Conservation (phyloP, 169 alveolate genomes). For the Pseudocohnilembus persalinus region DNA sequence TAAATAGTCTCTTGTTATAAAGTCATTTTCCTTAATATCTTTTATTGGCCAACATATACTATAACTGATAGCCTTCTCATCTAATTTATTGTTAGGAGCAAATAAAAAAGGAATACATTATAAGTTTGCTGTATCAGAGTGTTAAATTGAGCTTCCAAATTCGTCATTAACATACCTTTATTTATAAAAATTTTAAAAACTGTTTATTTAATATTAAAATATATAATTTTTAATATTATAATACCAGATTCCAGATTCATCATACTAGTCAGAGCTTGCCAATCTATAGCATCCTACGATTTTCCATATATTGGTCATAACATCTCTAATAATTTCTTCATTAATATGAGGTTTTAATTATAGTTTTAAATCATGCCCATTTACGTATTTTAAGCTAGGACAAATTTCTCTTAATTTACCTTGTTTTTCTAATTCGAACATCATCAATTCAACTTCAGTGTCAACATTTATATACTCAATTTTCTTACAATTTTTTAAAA, state of each 20-base stretch:
- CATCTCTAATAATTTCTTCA: constrained; percentile 46
- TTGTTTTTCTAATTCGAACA: constrained; percentile 38
- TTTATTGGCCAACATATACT: constrained; percentile 68
- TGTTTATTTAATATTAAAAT: neutral
- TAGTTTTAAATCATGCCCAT: constrained; percentile 27
- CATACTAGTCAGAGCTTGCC: constrained; percentile 56
- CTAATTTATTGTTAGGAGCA: constrained; percentile 59
- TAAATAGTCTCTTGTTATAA: constrained; percentile 71
- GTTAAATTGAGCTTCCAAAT: constrained; percentile 71
- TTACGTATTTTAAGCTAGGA: constrained; percentile 35
- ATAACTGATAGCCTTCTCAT: constrained; percentile 63
- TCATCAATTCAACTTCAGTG: constrained; percentile 43
- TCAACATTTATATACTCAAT: constrained; percentile 52
- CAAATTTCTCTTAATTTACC: constrained; percentile 23
- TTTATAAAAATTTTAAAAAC: constrained; percentile 11
- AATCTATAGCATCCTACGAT: constrained; percentile 70
- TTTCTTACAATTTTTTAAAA: constrained; percentile 31
- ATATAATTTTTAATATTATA: constrained; percentile 52
- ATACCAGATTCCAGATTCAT: constrained; percentile 73
- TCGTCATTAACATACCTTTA: constrained; percentile 81
- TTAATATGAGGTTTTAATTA: constrained; percentile 17
- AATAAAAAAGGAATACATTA: constrained; percentile 71
- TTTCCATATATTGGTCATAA: constrained; percentile 67
- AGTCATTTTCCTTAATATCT: constrained; percentile 55
- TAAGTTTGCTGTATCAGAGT: constrained; percentile 78